Conservation (phyloP, 768 basidiomycete species). For the Gautieria morchelliformis region DNA sequence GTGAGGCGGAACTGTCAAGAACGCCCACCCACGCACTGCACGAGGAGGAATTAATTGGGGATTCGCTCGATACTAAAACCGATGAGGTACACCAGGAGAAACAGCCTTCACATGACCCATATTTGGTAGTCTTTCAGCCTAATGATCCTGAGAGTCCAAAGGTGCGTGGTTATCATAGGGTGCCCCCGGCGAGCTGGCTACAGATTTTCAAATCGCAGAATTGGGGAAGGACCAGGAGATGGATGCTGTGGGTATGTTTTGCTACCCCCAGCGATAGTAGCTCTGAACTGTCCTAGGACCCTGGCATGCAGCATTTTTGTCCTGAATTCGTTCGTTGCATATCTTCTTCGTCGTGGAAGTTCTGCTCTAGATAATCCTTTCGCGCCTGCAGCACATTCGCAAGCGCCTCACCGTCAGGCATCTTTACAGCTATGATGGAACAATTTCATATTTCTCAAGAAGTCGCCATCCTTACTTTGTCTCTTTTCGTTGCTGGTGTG, state of each 20-base stretch:
- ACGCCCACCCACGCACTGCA: no score
- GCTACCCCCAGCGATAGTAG: not conserved
- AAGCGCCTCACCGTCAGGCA: not conserved
- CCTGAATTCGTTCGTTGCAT: conserved; percentile 7
- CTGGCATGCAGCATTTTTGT: not conserved
- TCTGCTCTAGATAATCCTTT: no score
- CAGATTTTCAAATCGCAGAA: not conserved
- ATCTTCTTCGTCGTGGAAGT: no score
- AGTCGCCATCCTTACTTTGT: not conserved
- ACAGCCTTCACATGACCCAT: conserved; percentile 3
- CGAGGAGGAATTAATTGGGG: not conserved
- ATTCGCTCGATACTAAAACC: not conserved
- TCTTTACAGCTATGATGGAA: not conserved
- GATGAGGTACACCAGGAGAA: not conserved
- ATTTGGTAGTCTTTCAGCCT: conserved; percentile 4
- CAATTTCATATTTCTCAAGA: not conserved
- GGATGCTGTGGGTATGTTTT: not conserved
- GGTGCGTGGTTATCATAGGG: not conserved
- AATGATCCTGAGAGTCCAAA: conserved; percentile 9
- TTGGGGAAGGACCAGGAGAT: not conserved
- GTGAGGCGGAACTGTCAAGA: no score
- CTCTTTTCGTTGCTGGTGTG: not conserved
- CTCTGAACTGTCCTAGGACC: not conserved
- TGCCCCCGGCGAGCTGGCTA: not conserved
- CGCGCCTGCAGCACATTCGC: not conserved